Percentiles rank a stretch among this genome's conserved stretches.
phyloP scores from a whole-genome alignment of 2,329 filamentous ascomycete species.

The Aspergillus sp. region DNA sequence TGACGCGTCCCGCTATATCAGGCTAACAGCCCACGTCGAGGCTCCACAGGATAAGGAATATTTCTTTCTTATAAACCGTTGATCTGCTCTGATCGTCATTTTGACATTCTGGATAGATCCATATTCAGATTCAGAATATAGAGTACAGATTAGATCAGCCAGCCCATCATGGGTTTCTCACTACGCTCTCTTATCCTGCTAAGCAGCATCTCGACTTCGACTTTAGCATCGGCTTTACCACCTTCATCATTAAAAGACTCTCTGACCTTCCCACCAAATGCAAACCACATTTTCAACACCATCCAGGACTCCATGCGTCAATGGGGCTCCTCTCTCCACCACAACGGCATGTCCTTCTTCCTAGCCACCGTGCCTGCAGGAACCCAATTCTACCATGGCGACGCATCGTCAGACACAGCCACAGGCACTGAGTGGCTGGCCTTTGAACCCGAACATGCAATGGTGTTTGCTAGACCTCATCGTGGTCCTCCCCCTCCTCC shows the following conservation, averaged over 20 bases:
- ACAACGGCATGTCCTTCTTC: slow-evolving; percentile 73
- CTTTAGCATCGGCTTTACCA: not conserved
- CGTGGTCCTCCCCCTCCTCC: slow-evolving; percentile 9
- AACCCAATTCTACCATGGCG: slow-evolving; percentile 66
- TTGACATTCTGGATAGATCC: too few species aligned
- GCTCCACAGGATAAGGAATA: too few species aligned
- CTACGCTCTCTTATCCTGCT: not conserved
- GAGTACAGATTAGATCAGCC: too few species aligned
- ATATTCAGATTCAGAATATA: too few species aligned
- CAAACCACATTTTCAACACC: slow-evolving; percentile 66
- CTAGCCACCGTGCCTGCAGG: slow-evolving; percentile 60
- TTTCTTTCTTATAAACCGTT: too few species aligned
- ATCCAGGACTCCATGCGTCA: slow-evolving; percentile 68
- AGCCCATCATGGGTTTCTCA: too few species aligned
- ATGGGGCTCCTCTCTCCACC: slow-evolving; percentile 67
- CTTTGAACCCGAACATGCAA: slow-evolving; percentile 71
- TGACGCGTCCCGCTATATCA: too few species aligned
- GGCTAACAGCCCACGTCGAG: too few species aligned
- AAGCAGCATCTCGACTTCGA: not conserved
- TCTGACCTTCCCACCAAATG: slow-evolving; percentile 37
- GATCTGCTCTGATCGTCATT: too few species aligned
- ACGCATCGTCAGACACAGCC: slow-evolving; percentile 41
- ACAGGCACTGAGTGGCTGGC: slow-evolving; percentile 64
- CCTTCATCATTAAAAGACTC: not conserved
- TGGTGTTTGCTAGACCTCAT: slow-evolving; percentile 52